Evolutionary conservation across 2,329 filamentous ascomycete species (phyloP), one percentile per base, ranked within the genome.

Genomic region (Chaetoscypha palmicola): DNA sequence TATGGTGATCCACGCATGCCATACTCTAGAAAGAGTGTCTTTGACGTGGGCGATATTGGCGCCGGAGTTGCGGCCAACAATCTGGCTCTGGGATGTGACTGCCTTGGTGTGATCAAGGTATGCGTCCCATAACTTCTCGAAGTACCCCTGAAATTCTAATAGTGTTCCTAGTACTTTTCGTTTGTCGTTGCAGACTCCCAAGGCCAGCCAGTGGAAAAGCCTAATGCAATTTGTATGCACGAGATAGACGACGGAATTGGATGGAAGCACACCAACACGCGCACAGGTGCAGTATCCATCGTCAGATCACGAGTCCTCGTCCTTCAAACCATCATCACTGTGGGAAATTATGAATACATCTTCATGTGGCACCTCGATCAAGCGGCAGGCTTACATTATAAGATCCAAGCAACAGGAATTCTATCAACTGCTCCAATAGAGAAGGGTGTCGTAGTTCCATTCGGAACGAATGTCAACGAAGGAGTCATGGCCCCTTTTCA

Each of bases 261-360:
- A 8, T 84, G 79, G 79, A 84, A 84, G 58, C 81, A 85, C 62
- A 83, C 79, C 5, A 83, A 85, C 63, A 81, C 45, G 30, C 44
- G 49, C 11, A 54, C 55, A 5, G 49, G 50, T 14, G 39, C 43
- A 5, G 55, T 53, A 3, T 51, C 50, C 1, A 52, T 58, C 16
- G 48, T 51, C 4, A 46, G 54, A 8, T 56, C 53, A 28, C 49
- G 56, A 30, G 51, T 56, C 5, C 43, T 58, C 2, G 52, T 58
- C 19, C 43, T 58, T 1, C 56, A 58, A 24, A 52, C 53, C 1
- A 57, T 58, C 24, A 58, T 58, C 23, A 85, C 80, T 0, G 70
- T 84, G 2, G 75, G 76, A 21, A 85, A 85, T 63, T 85, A 85
- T 64, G 81, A 85, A 55, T 85, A 83, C 55, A 71, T 83, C 26